Evolutionary conservation across 176 grass and related monocot genomes (phyloP).

Genomic region (Rhynchospora tenuis): DNA sequence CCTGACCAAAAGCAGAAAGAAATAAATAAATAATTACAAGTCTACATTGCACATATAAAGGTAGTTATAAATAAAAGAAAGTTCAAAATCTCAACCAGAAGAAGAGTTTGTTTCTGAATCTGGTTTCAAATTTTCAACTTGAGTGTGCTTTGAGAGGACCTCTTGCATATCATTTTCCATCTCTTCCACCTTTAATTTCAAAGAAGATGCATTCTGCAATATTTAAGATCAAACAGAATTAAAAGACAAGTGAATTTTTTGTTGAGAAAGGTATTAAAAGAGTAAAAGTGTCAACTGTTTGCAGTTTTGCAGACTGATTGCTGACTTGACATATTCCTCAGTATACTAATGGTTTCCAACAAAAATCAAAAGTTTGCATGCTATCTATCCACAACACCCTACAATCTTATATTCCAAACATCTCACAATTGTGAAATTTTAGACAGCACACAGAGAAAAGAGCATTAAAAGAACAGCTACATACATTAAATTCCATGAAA

Average conservation of each 20-base stretch:
- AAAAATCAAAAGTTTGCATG: neutral
- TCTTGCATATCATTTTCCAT: conserved; percentile 21
- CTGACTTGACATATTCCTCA: neutral
- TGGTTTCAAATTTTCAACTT: conserved; percentile 1
- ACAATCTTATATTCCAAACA: neutral
- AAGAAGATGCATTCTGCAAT: neutral
- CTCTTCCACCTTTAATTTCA: conserved; percentile 13
- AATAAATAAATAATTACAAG: neutral
- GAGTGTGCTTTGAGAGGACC: neutral
- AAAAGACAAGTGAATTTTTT: neutral
- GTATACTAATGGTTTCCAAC: neutral
- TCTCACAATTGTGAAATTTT: neutral
- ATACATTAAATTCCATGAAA: neutral
- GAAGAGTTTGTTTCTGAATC: conserved; percentile 8
- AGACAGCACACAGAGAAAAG: neutral
- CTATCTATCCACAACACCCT: neutral
- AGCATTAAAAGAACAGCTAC: neutral
- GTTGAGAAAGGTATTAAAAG: neutral
- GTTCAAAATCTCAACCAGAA: conserved; percentile 13
- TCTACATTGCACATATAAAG: neutral
- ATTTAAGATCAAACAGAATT: neutral
- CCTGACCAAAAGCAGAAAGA: neutral
- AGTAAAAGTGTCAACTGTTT: neutral
- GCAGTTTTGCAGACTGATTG: neutral
- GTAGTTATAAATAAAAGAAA: neutral